phyloP scores from a whole-genome alignment of 768 basidiomycete genomes.

The Hygrocybe coccinea region DNA sequence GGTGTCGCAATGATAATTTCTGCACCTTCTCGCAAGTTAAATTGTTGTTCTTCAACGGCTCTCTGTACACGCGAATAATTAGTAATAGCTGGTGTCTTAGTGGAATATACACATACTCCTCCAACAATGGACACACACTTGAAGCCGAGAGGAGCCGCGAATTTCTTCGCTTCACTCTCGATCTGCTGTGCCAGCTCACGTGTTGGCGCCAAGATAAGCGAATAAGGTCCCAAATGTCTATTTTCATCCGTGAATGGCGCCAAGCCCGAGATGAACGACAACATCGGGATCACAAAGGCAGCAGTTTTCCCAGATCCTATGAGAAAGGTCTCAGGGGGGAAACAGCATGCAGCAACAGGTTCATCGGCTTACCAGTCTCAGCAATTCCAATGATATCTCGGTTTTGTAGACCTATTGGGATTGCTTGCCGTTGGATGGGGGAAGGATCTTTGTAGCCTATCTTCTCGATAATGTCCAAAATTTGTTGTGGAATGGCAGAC shows the following conservation, averaged over 20 bases:
- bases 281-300: slow-evolving; percentile 97
- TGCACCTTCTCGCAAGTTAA: slow-evolving; percentile 94
- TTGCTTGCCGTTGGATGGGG: slow-evolving; percentile 96
- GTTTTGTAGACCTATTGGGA: slow-evolving; percentile 96
- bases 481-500: slow-evolving; percentile 70
- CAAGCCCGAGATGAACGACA: slow-evolving; percentile 84
- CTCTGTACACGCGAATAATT: slow-evolving; percentile 43
- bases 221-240: slow-evolving; percentile 88
- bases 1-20: slow-evolving; percentile 99
- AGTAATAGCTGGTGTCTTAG: slow-evolving; percentile 2
- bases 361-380: slow-evolving; percentile 71
- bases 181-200: slow-evolving; percentile 98
- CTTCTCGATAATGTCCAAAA: slow-evolving; percentile 79
- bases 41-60: slow-evolving; percentile 95
- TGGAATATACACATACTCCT: slow-evolving; percentile 55
- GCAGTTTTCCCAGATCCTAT: slow-evolving; percentile 98
- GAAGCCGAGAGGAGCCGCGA: slow-evolving; percentile 85
- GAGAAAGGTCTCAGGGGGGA: slow-evolving; percentile 6
- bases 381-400: slow-evolving; percentile 98
- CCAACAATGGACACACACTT: slow-evolving; percentile 97
- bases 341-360: slow-evolving; percentile 3
- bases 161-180: slow-evolving; percentile 87
- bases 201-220: slow-evolving; percentile 92
- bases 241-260: slow-evolving; percentile 88
- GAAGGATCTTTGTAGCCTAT: slow-evolving; percentile 98